phyloP scores from a whole-genome alignment of 2,329 filamentous ascomycete species.

The Epichloe sp. region DNA sequence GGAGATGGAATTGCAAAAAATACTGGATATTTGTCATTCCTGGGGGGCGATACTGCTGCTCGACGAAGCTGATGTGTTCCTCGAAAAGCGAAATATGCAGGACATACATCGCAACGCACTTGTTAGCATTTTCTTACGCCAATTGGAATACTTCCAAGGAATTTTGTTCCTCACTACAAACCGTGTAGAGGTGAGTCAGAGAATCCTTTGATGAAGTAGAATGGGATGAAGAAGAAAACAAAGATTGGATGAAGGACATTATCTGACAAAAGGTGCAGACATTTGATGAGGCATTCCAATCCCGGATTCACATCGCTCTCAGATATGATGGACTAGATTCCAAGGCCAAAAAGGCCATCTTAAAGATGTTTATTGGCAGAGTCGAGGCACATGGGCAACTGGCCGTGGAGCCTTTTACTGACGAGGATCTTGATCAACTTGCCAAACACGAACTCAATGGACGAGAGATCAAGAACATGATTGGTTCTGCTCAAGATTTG shows the following conservation, averaged over 20 bases:
- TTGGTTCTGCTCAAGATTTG: constrained; percentile 70
- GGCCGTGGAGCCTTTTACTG: constrained; percentile 46
- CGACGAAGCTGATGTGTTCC: constrained; percentile 74
- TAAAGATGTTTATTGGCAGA: constrained; percentile 70
- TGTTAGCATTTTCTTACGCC: constrained; percentile 74
- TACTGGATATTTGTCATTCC: constrained; percentile 71
- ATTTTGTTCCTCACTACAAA: constrained; percentile 87
- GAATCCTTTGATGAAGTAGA: not conserved
- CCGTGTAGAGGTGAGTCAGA: constrained; percentile 47
- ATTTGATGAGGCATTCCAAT: constrained; percentile 85
- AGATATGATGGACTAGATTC: constrained; percentile 62
- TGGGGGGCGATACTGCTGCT: constrained; percentile 75
- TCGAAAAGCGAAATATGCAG: constrained; percentile 70
- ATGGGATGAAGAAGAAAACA: not conserved
- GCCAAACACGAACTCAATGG: constrained; percentile 52
- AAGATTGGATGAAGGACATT: not conserved
- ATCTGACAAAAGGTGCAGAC: constrained; percentile 31
- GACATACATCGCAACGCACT: constrained; percentile 77
- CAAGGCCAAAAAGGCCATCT: constrained; percentile 66
- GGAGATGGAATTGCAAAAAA: constrained; percentile 64
- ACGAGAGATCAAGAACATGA: constrained; percentile 74
- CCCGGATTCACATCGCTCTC: constrained; percentile 73
- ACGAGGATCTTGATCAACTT: constrained; percentile 54
- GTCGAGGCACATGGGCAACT: constrained; percentile 53
- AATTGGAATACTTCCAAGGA: constrained; percentile 85